These are phyloP conservation scores for Solanum chmielewskii DNA, from an alignment of 257 asterid genomes.

Conservation along the genomic window DNA sequence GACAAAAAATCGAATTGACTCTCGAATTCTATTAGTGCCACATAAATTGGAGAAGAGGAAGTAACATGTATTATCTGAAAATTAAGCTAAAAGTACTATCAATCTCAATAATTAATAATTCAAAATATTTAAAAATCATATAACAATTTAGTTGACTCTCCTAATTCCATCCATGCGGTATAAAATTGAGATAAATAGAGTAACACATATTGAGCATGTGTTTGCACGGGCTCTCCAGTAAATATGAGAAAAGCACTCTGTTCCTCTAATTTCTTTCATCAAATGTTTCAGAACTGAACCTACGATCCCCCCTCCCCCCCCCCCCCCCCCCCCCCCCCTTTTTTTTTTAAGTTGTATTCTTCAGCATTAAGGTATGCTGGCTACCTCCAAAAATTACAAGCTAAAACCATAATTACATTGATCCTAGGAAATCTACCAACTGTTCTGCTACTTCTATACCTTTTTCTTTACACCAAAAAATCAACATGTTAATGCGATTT, in stretches of 20 bases:
- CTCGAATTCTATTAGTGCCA: background rate
- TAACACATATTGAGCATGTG: background rate
- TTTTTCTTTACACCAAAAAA: no score
- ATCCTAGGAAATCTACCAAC: no score
- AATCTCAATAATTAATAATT: background rate
- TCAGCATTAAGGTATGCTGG: no score
- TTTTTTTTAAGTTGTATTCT: no score
- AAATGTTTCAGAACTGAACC: background rate
- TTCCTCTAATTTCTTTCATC: background rate
- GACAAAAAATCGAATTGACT: background rate
- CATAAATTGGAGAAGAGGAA: background rate
- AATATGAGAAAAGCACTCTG: background rate
- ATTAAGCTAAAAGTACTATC: no score
- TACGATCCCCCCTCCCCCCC: background rate
- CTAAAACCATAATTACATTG: no score
- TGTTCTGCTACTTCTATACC: no score
- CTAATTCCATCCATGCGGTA: background rate
- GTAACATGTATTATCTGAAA: background rate
- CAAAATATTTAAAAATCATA: background rate
- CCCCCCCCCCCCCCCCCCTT: no score
- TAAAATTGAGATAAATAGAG: background rate
- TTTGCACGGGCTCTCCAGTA: background rate
- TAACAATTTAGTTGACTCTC: background rate
- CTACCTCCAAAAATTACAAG: no score
- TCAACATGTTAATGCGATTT: no score